Conservation (phyloP, 2,329 filamentous ascomycete species). For the Trichothecium roseum region DNA sequence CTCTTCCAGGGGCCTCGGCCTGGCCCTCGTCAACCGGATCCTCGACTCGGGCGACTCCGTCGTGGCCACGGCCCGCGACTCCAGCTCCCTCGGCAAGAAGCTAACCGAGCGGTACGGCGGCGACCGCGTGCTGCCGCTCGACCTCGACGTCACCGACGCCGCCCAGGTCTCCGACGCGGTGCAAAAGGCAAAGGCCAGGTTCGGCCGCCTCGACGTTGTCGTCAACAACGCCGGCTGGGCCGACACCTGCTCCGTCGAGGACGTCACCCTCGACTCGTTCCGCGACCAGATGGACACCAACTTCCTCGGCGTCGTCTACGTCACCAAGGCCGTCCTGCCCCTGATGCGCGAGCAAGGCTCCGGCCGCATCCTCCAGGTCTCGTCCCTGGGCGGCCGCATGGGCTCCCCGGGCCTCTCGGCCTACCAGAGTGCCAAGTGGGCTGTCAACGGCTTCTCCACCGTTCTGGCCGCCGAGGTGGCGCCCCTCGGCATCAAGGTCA, state of each 20-base stretch:
- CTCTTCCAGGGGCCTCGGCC: conserved; percentile 35
- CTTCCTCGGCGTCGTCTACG: conserved; percentile 45
- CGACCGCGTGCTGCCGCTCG: conserved; percentile 33
- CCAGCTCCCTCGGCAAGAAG: conserved; percentile 20
- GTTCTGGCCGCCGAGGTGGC: conserved; percentile 22
- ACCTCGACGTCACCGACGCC: conserved; percentile 45
- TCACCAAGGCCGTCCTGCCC: conserved; percentile 32
- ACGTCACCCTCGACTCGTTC: conserved; percentile 34
- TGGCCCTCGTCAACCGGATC: conserved; percentile 25
- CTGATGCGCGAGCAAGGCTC: conserved; percentile 18
- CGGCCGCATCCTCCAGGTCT: conserved; percentile 28
- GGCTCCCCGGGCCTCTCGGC: conserved; percentile 20
- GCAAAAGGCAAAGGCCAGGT: conserved; percentile 30
- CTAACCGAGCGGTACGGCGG: conserved; percentile 23
- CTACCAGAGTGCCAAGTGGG: conserved; percentile 29
- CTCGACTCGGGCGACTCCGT: conserved; percentile 29
- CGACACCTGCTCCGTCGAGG: conserved; percentile 41
- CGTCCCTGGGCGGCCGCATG: conserved; percentile 23
- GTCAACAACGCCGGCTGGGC: conserved; percentile 53
- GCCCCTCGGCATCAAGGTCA: conserved; percentile 26
- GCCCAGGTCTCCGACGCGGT: conserved; percentile 21
- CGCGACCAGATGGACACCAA: conserved; percentile 47
- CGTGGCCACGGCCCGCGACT: conserved; percentile 32
- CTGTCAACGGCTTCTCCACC: conserved; percentile 25
- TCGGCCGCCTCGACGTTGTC: conserved; percentile 46